Conservation (phyloP, 108 stramenopile genomes). For the Epithemia pelagica region DNA sequence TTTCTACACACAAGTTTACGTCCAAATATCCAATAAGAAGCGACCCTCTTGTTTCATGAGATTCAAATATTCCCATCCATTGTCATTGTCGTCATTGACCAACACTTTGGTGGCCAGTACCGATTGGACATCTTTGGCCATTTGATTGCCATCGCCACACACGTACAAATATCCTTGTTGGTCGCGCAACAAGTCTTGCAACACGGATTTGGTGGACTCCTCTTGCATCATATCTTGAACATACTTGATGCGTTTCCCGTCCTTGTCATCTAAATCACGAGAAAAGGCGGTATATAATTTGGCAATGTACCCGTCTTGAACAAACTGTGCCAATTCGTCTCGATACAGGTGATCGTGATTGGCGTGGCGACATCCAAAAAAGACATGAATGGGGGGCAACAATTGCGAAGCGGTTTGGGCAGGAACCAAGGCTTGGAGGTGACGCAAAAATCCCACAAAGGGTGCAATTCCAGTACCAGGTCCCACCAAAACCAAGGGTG, state of each 20-base stretch:
- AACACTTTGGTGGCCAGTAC: conserved; percentile 43
- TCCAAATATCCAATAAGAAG: conserved; percentile 85
- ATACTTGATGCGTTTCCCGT: conserved; percentile 32
- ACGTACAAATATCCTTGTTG: conserved; percentile 70
- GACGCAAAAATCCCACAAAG: conserved; percentile 90
- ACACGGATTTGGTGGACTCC: conserved; percentile 17
- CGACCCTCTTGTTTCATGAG: conserved; percentile 67
- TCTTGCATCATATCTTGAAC: conserved; percentile 76
- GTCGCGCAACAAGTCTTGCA: conserved; percentile 49
- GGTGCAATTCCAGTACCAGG: conserved; percentile 99
- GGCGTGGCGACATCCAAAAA: conserved; percentile 89
- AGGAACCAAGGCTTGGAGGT: conserved; percentile 52
- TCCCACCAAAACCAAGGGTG: conserved; percentile 90
- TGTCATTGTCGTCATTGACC: conserved; percentile 19
- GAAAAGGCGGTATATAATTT: conserved; percentile 87
- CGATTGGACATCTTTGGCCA: conserved; percentile 88
- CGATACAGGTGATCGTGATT: conserved; percentile 92
- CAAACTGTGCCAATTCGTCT: conserved; percentile 65
- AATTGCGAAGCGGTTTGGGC: conserved; percentile 36
- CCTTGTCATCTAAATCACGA: conserved; percentile 43
- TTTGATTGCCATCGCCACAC: conserved; percentile 89
- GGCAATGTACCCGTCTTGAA: conserved; percentile 54
- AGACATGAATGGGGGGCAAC: conserved; percentile 72
- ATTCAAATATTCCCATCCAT: conserved; percentile 47
- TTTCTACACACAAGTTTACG: too few species aligned